Percentiles rank a stretch among this genome's conserved stretches.
These are phyloP conservation scores for Microbotryum saponariae DNA, from an alignment of 1,284 basidiomycete genomes.

Conservation along the genomic window DNA sequence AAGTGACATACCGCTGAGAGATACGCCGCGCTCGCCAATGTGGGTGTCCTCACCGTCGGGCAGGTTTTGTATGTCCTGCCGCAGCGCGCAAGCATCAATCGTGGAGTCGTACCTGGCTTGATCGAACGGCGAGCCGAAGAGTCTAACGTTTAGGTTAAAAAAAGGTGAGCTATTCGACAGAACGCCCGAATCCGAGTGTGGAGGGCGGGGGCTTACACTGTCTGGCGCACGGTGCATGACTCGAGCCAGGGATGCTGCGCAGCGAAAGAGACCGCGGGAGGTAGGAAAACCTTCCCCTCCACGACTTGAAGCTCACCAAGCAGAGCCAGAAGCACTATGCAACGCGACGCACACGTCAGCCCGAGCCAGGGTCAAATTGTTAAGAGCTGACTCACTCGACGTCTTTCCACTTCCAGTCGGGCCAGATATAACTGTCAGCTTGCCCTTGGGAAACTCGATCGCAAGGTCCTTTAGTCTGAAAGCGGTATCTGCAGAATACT, in stretches of 20 bases:
- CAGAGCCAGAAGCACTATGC: constrained; percentile 41
- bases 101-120: constrained; percentile 68
- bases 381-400: constrained; percentile 24
- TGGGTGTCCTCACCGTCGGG: constrained; percentile 70
- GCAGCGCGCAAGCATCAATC: constrained; percentile 65
- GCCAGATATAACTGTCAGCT: constrained; percentile 73
- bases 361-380: too few species aligned
- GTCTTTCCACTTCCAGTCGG: constrained; percentile 39
- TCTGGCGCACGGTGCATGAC: constrained; percentile 53
- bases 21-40: constrained; percentile 54
- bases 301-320: constrained; percentile 58
- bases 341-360: constrained; percentile 47
- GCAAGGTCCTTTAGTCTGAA: constrained; percentile 68
- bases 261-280: constrained; percentile 42
- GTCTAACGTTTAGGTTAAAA: constrained; percentile 58
- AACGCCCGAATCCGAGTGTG: constrained; percentile 35
- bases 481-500: constrained; percentile 14
- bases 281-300: constrained; percentile 72
- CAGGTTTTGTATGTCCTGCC: constrained; percentile 74
- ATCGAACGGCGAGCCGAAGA: constrained; percentile 76
- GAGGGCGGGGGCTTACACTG: constrained; percentile 51
- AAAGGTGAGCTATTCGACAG: constrained; percentile 33
- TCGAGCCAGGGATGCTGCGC: constrained; percentile 55
- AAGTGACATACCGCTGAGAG: constrained; percentile 57
- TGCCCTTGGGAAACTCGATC: constrained; percentile 67